phyloP scores from a whole-genome alignment of 352 stramenopile genomes.

The Phytophthora melonis region DNA sequence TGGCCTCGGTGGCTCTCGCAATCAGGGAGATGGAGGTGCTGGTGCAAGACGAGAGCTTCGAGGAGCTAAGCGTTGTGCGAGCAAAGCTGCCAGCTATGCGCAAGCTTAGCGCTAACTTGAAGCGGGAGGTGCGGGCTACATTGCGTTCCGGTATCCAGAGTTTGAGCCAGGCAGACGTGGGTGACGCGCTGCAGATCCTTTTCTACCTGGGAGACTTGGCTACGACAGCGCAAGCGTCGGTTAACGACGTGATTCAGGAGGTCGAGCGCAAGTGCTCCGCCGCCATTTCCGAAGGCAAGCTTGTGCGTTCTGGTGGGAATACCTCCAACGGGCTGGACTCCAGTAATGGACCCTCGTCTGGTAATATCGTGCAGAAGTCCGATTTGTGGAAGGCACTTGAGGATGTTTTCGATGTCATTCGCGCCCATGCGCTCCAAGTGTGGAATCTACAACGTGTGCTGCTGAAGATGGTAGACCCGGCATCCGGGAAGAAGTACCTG shows the following conservation, averaged over 20 bases:
- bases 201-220: conserved; percentile 76
- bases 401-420: conserved; percentile 79
- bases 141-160: conserved; percentile 61
- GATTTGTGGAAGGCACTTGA: conserved; percentile 87
- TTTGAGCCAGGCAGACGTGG: conserved; percentile 75
- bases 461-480: conserved; percentile 72
- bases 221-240: conserved; percentile 71
- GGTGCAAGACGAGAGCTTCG: conserved; percentile 61
- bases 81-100: conserved; percentile 59
- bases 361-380: conserved; percentile 58
- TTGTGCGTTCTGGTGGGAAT: conserved; percentile 42
- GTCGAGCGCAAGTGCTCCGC: conserved; percentile 72
- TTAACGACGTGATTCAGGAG: conserved; percentile 88
- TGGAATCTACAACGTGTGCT: conserved; percentile 91
- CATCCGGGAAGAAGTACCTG: conserved; percentile 62
- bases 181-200: conserved; percentile 81
- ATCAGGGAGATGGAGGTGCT: conserved; percentile 78
- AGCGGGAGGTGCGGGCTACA: conserved; percentile 60
- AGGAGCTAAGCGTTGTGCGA: conserved; percentile 72
- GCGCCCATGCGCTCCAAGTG: conserved; percentile 76
- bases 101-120: conserved; percentile 56
- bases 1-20: conserved; percentile 69
- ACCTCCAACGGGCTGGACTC: conserved; percentile 31
- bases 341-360: conserved; percentile 39
- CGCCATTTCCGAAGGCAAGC: conserved; percentile 71